Conservation (phyloP, 805 yeast species). For the Candida ficus region DNA sequence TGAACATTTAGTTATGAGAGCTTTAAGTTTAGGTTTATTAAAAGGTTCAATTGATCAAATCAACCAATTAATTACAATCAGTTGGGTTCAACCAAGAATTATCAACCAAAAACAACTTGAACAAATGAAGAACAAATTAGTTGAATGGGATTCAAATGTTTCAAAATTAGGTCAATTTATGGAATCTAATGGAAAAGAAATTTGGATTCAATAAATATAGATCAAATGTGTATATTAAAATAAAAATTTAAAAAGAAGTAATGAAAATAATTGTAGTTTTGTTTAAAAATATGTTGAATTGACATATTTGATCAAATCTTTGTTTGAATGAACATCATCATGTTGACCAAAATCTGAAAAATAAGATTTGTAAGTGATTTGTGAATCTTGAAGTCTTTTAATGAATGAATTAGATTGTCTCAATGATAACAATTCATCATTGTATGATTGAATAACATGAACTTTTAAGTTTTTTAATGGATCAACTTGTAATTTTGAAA, state of each 20-base stretch:
- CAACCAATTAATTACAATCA: constrained; percentile 66
- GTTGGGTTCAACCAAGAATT: constrained; percentile 96
- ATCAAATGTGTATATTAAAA: background rate
- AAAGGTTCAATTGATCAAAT: constrained; percentile 92
- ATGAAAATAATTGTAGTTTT: background rate
- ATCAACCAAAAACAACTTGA: constrained; percentile 78
- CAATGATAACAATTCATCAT: constrained; percentile 60
- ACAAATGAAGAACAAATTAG: constrained; percentile 67
- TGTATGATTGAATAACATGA: constrained; percentile 51
- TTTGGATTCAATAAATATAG: constrained; percentile 44
- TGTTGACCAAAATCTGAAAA: constrained; percentile 52
- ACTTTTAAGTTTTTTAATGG: constrained; percentile 16
- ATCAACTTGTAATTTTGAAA: constrained; percentile 6
- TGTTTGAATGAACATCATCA: constrained; percentile 52
- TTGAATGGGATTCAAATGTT: constrained; percentile 76
- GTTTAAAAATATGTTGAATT: constrained; percentile 12
- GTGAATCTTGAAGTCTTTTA: constrained; percentile 26
- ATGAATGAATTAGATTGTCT: constrained; percentile 43
- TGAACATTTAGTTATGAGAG: constrained; percentile 88
- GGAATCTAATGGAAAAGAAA: constrained; percentile 53
- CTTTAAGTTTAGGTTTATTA: constrained; percentile 76
- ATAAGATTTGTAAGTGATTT: constrained; percentile 17
- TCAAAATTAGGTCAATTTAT: constrained; percentile 56
- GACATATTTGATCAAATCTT: constrained; percentile 32
- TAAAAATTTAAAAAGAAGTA: background rate